Evolutionary conservation across 169 alveolate genomes (phyloP).

Genomic region (Babesia sp.): DNA sequence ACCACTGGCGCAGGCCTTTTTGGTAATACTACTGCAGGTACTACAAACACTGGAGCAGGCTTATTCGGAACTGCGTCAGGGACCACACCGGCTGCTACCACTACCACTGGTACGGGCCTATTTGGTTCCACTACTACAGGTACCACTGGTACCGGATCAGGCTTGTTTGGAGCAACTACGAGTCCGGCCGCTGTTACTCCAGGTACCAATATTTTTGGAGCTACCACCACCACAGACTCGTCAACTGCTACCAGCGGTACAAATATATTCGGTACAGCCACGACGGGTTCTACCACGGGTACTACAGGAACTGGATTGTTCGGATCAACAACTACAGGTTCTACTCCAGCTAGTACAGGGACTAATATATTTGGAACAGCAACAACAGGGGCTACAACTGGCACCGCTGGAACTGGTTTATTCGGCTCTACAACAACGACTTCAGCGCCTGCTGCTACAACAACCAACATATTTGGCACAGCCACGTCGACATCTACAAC

Average conservation of each 20-base stretch:
- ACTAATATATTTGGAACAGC: conserved; percentile 8
- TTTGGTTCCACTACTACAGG: conserved; percentile 42
- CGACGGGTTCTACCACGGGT: conserved; percentile 1
- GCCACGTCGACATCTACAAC: not conserved
- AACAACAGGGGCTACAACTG: not conserved
- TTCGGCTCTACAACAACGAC: not conserved
- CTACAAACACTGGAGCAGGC: conserved; percentile 11
- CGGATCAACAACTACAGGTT: not conserved
- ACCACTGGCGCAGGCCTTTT: conserved; percentile 21
- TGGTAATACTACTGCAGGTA: conserved; percentile 15
- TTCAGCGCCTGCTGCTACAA: conserved; percentile 10
- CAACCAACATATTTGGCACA: not conserved
- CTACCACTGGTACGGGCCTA: conserved; percentile 18
- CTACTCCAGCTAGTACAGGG: not conserved
- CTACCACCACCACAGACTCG: not conserved
- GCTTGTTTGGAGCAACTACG: not conserved
- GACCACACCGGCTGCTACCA: not conserved
- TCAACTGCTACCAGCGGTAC: conserved; percentile 5
- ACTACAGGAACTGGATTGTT: not conserved
- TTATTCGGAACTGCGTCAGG: conserved; percentile 31
- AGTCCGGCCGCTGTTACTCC: conserved; percentile 15
- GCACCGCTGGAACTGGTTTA: conserved; percentile 5
- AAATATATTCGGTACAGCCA: not conserved
- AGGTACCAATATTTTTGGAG: not conserved
- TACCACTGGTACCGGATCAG: conserved; percentile 3